Evolutionary conservation across 2,329 filamentous ascomycete genomes (phyloP), one percentile per base, ranked within the genome.

Genomic region (Trichoderma arundinaceum): DNA sequence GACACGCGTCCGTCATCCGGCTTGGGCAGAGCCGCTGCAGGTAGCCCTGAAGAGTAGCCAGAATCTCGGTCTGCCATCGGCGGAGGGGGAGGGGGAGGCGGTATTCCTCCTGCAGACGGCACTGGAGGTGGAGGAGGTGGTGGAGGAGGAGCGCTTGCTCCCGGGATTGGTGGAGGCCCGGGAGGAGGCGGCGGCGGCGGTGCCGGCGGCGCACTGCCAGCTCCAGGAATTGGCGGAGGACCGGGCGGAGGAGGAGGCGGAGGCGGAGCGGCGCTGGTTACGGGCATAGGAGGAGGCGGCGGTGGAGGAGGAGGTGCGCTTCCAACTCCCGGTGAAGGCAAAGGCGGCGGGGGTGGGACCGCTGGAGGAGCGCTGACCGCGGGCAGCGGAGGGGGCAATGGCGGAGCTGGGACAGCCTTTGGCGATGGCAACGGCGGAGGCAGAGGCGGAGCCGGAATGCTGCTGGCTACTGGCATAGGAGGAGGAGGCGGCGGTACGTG

Each of bases 61-160:
- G 78, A 88, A 79, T 83, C 88, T 79, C 78, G 83, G 77, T 80
- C 87, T 74, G 86, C 83, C 44, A 83, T 83, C 0, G 83, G 84
- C 0, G 58, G 33, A 13, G 58, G 57, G 3, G 52, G 35, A 19
- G 86, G 84, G 0, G 81, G 82, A 12, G 81, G 79, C 3, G 77
- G 78, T 8, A 77, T 76, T 43, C 71, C 77, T 19, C 73, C 74
- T 49, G 70, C 69, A 15, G 71, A 61, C 17, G 69, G 69, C 66
- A 69, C 70, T 32, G 80, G 78, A 7, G 79, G 77, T 8, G 80
- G 78, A 5, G 77, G 77, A 6, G 78, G 77, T 1, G 77, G 76
- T 10, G 75, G 74, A 12, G 73, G 70, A 41, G 73, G 69, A 4
- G 65, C 67, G 13, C 74, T 75, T 17, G 74, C 70, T 43, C 78